phyloP scores from a whole-genome alignment of 306 rosid species.

The Dryas drummondii region DNA sequence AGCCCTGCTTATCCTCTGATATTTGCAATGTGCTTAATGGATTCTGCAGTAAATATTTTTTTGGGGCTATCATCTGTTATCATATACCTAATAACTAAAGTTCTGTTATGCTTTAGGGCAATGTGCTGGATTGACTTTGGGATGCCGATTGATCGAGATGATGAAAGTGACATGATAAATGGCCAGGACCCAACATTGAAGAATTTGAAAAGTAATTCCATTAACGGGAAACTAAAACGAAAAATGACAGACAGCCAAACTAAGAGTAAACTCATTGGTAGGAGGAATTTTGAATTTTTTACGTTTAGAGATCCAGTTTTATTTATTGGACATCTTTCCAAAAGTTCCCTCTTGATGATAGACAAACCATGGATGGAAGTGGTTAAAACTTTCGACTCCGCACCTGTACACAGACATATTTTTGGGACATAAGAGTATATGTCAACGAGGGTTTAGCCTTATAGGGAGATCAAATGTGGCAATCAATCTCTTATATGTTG shows the following conservation, averaged over 20 bases:
- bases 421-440: slow-evolving; percentile 56
- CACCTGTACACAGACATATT: slow-evolving; percentile 89
- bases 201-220: slow-evolving; percentile 42
- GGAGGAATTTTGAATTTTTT: slow-evolving; percentile 66
- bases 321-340: slow-evolving; percentile 68
- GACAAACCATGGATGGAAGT: slow-evolving; percentile 96
- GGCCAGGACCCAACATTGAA: slow-evolving; percentile 48
- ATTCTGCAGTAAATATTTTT: neutral
- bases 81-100: slow-evolving; percentile 30
- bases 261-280: slow-evolving; percentile 31
- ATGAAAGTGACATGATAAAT: slow-evolving; percentile 43
- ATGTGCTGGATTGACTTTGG: slow-evolving; percentile 92
- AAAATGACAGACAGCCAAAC: slow-evolving; percentile 40
- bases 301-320: slow-evolving; percentile 67
- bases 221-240: slow-evolving; percentile 53
- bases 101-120: slow-evolving; percentile 57
- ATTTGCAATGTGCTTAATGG: neutral
- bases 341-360: slow-evolving; percentile 59
- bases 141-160: slow-evolving; percentile 70
- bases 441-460: slow-evolving; percentile 37
- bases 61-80: neutral
- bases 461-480: slow-evolving; percentile 36
- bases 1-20: neutral
- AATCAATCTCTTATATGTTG: slow-evolving; percentile 19
- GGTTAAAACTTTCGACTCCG: slow-evolving; percentile 62